Conservation (phyloP, 306 rosid species). For the Trichosanthes truncata region DNA sequence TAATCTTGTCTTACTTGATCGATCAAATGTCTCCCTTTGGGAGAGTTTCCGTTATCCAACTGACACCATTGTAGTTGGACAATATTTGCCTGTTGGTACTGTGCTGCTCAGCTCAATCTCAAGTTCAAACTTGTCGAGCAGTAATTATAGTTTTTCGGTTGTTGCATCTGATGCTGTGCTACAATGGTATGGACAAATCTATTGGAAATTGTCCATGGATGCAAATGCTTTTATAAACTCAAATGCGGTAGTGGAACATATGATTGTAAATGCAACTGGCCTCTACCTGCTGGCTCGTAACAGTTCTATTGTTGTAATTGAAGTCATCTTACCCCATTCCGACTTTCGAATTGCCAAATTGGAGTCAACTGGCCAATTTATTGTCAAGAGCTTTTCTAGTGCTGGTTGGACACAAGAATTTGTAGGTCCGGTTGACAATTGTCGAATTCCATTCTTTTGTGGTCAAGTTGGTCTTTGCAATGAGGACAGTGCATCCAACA, state of each 20-base stretch:
- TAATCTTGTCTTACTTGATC: slow-evolving; percentile 61
- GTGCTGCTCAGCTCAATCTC: slow-evolving; percentile 38
- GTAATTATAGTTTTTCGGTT: slow-evolving; percentile 38
- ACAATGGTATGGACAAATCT: slow-evolving; percentile 66
- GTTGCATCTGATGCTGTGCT: slow-evolving; percentile 51
- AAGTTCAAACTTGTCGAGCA: slow-evolving; percentile 38
- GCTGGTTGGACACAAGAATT: slow-evolving; percentile 40
- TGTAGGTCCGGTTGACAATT: slow-evolving; percentile 43
- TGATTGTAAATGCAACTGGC: slow-evolving; percentile 50
- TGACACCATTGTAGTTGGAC: slow-evolving; percentile 78
- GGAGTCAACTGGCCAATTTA: slow-evolving; percentile 44
- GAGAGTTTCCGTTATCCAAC: slow-evolving; percentile 81
- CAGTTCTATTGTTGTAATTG: slow-evolving; percentile 33
- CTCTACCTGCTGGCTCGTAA: slow-evolving; percentile 47
- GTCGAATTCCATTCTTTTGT: slow-evolving; percentile 61
- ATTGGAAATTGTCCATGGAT: slow-evolving; percentile 68
- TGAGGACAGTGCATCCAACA: slow-evolving; percentile 19
- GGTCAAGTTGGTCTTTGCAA: slow-evolving; percentile 58
- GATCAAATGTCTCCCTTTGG: slow-evolving; percentile 64
- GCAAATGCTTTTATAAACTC: slow-evolving; percentile 31
- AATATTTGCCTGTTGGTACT: slow-evolving; percentile 39
- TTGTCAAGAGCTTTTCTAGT: slow-evolving; percentile 46
- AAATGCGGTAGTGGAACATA: slow-evolving; percentile 29
- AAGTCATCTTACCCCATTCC: slow-evolving; percentile 33
- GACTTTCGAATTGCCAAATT: slow-evolving; percentile 50